phyloP scores from a whole-genome alignment of 2,329 filamentous ascomycete genomes.

The Diplodia seriata region DNA sequence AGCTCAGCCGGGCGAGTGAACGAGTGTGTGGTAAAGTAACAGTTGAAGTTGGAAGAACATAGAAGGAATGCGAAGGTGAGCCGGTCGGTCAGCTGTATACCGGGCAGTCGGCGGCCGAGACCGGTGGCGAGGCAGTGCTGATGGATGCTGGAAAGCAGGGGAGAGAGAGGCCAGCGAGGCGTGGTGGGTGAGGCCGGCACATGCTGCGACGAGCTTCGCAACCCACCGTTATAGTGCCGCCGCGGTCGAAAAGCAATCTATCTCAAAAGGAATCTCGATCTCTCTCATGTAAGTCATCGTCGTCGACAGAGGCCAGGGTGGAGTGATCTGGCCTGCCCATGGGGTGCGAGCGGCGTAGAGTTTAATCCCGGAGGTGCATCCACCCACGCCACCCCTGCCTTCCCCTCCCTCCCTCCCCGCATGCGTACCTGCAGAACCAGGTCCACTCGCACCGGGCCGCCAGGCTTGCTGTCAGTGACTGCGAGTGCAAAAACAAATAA shows the following conservation, averaged over 20 bases:
- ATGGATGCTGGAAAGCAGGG: conserved; percentile 1
- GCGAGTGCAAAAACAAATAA: conserved; percentile 25
- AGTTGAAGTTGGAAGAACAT: conserved; percentile 24
- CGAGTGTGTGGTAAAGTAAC: conserved; percentile 21
- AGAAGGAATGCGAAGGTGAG: conserved; percentile 7
- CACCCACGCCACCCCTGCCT: conserved; percentile 18
- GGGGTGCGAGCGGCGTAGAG: conserved; percentile 7
- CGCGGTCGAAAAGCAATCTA: conserved; percentile 17
- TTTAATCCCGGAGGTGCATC: conserved; percentile 11
- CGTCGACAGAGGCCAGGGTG: conserved; percentile 10
- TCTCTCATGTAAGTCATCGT: conserved; percentile 22
- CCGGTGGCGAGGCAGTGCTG: not conserved
- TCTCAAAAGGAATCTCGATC: conserved; percentile 22
- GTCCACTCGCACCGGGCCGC: conserved; percentile 6
- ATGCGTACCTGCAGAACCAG: conserved; percentile 27
- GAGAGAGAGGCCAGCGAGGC: conserved; percentile 6
- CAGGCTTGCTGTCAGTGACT: conserved; percentile 14
- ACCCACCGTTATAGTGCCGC: conserved; percentile 10
- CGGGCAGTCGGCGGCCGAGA: not conserved
- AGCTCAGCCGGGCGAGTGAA: conserved; percentile 12
- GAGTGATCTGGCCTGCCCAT: conserved; percentile 10
- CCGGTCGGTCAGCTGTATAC: not conserved
- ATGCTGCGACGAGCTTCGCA: not conserved
- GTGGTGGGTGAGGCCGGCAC: conserved; percentile 1
- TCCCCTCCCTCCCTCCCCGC: conserved; percentile 20